A percentile compares a stretch with the other conserved stretches of the same genome.
Conservation (phyloP, 2,329 filamentous ascomycete species). For the Penicillium sp. region DNA sequence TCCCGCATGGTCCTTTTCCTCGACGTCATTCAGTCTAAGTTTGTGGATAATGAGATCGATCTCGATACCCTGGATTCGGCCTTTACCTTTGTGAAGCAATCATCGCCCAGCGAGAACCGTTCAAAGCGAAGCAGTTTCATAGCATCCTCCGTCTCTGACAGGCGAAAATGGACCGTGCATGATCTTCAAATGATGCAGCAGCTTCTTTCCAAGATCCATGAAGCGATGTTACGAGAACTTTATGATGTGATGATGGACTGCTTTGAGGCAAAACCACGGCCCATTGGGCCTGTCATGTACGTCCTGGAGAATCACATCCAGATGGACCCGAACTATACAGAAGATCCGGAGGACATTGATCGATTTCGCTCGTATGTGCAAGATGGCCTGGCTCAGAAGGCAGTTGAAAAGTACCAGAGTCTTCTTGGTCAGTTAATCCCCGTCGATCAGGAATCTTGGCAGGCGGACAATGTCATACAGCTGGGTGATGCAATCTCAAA, state of each 20-base stretch:
- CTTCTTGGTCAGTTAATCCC: conserved; percentile 78
- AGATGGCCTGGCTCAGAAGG: conserved; percentile 68
- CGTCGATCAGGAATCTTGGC: conserved; percentile 74
- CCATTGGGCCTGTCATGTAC: conserved; percentile 73
- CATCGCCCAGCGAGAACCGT: conserved; percentile 59
- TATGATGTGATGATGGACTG: conserved; percentile 83
- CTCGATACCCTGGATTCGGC: conserved; percentile 77
- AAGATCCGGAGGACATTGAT: conserved; percentile 63
- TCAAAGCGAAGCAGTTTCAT: conserved; percentile 51
- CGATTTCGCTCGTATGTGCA: conserved; percentile 68
- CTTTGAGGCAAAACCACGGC: conserved; percentile 82
- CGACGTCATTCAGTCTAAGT: conserved; percentile 81
- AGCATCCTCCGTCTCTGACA: conserved; percentile 50
- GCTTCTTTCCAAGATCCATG: conserved; percentile 68
- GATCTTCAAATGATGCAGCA: conserved; percentile 70
- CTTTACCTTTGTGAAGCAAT: conserved; percentile 75
- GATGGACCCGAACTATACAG: conserved; percentile 69
- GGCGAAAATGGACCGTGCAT: conserved; percentile 63
- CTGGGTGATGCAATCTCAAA: conserved; percentile 82
- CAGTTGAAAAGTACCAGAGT: conserved; percentile 71
- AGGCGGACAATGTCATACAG: conserved; percentile 84
- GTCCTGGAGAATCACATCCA: conserved; percentile 79
- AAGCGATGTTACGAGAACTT: conserved; percentile 77
- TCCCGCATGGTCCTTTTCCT: conserved; percentile 75
- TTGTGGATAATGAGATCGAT: conserved; percentile 73